phyloP scores from a whole-genome alignment of 2,329 filamentous ascomycete species.

The Neofusicoccum sp. region DNA sequence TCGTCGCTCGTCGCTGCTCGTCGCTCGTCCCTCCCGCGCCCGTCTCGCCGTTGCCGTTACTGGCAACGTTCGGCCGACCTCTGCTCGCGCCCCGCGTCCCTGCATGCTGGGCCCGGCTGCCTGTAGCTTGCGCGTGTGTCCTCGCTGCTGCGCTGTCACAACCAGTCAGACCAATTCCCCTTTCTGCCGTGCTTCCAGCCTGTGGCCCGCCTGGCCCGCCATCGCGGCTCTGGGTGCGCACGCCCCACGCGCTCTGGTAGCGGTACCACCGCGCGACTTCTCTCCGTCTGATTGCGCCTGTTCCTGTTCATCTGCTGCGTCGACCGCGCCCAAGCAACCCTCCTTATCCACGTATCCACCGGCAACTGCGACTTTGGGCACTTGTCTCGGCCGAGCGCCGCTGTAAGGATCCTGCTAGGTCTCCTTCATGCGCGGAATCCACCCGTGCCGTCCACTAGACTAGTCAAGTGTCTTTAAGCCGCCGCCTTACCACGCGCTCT shows the following conservation, averaged over 20 bases:
- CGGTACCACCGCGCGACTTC: background rate
- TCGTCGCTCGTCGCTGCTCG: background rate
- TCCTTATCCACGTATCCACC: background rate
- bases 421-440: background rate
- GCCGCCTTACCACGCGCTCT: background rate
- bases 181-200: no score
- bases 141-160: no score
- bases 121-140: no score
- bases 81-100: no score
- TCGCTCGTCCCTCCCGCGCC: background rate
- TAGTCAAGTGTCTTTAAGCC: background rate
- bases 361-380: background rate
- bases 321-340: background rate
- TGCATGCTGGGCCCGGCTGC: no score
- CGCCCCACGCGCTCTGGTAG: no score
- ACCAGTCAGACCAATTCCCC: no score
- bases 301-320: background rate
- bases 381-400: background rate
- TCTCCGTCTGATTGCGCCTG: background rate
- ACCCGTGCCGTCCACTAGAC: background rate
- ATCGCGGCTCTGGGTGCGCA: background rate
- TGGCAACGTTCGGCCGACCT: no score
- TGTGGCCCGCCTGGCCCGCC: background rate
- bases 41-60: no score
- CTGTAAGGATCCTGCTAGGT: background rate